Conservation (phyloP, 2,329 filamentous ascomycete genomes). For the Pestalotiopsis sp. region DNA sequence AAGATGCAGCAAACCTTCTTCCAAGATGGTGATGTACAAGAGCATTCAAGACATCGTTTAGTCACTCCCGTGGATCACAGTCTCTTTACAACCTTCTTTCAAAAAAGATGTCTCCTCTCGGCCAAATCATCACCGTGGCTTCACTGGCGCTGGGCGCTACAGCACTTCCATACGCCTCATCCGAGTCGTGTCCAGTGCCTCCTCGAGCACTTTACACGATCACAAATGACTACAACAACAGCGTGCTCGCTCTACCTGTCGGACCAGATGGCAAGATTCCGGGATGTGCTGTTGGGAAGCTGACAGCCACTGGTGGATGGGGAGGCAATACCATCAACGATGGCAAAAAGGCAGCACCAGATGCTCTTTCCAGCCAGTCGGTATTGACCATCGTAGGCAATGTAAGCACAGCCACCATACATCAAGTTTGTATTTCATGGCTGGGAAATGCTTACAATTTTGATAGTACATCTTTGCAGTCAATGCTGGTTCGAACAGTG, state of each 20-base stretch:
- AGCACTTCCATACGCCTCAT: neutral
- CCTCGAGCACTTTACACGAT: slow-evolving; percentile 58
- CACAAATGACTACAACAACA: slow-evolving; percentile 54
- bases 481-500: slow-evolving; percentile 55
- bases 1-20: neutral
- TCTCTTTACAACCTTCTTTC: neutral
- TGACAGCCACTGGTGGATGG: slow-evolving; percentile 47
- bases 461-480: slow-evolving; percentile 56
- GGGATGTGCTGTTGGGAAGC: slow-evolving; percentile 33
- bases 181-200: slow-evolving; percentile 8
- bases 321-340: slow-evolving; percentile 13
- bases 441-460: neutral
- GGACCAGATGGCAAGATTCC: slow-evolving; percentile 48
- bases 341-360: slow-evolving; percentile 46
- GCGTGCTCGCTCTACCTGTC: slow-evolving; percentile 53
- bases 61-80: neutral
- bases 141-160: neutral
- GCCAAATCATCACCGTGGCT: neutral
- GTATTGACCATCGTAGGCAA: slow-evolving; percentile 51
- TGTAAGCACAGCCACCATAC: slow-evolving; percentile 37
- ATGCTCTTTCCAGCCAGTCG: slow-evolving; percentile 55
- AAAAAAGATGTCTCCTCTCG: neutral
- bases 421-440: neutral
- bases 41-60: neutral
- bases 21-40: neutral